phyloP scores from a whole-genome alignment of 2,329 filamentous ascomycete genomes.

The Sphaerulina populicola region DNA sequence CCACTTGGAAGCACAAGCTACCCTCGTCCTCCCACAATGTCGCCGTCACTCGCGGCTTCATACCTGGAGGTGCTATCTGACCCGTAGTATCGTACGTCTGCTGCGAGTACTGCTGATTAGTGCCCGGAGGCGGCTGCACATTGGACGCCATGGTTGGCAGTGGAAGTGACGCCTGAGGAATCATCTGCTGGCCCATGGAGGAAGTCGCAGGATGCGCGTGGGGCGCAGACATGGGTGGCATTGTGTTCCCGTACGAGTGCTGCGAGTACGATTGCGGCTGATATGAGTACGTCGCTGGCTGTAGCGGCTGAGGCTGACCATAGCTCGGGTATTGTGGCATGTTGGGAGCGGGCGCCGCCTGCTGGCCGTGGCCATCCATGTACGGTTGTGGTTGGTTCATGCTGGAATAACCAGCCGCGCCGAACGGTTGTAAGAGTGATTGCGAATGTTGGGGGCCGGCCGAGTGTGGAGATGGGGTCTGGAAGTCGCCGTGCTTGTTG shows the following conservation, averaged over 20 bases:
- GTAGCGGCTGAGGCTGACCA: conserved; percentile 50
- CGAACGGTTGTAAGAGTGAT: conserved; percentile 11
- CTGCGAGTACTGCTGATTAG: conserved; percentile 20
- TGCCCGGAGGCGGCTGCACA: conserved; percentile 18
- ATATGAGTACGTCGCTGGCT: conserved; percentile 30
- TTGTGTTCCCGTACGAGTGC: conserved; percentile 67
- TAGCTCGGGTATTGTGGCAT: conserved; percentile 72
- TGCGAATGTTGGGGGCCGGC: conserved; percentile 28
- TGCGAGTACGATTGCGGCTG: conserved; percentile 55
- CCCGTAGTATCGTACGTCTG: conserved; percentile 73
- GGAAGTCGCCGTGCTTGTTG: conserved; percentile 41
- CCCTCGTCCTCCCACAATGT: conserved; percentile 98
- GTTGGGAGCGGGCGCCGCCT: conserved; percentile 64
- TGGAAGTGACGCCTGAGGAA: conserved; percentile 63
- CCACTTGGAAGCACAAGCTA: conserved; percentile 94
- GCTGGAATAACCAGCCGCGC: conserved; percentile 35
- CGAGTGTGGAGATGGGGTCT: conserved; percentile 68
- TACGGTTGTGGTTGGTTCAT: conserved; percentile 82
- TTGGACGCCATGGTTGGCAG: conserved; percentile 37
- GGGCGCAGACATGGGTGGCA: conserved; percentile 67
- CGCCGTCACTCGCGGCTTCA: conserved; percentile 93
- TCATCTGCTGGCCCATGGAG: conserved; percentile 57
- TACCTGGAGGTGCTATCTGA: conserved; percentile 81
- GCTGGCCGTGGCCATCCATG: conserved; percentile 60
- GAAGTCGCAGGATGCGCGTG: conserved; percentile 62